Evolutionary conservation across 1,284 basidiomycete genomes (phyloP), one percentile per base, ranked within the genome.

Genomic region (Apiotrichum porosum): DNA sequence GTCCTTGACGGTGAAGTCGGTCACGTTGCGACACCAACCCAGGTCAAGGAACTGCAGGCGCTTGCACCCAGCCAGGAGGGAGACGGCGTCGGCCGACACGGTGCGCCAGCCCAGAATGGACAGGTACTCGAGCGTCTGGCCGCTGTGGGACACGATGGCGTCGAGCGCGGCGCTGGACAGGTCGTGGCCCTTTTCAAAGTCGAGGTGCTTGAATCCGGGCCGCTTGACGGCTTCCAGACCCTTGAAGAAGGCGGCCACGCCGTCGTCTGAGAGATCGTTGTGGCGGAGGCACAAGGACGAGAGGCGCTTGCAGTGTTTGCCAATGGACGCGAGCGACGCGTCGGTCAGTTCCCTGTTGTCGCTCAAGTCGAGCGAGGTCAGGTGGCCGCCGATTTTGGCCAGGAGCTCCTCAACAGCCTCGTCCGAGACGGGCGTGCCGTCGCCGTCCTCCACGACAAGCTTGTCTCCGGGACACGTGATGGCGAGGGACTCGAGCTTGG

Each of bases 1-100:
- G 18, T 73, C 78, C 68, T 87, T 85, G 52, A 97, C 71, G 2
- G 86, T 77, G 62, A 85, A 90, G 68, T 98, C 87, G 57, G 93
- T 86, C 26, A 89, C 79, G 31, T 81, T 79, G 35, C 94, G 76
- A 57, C 92, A 93, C 80, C 89, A 98, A 1, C 91, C 85, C 6
- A 95, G 69, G 63, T 98, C 88, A 30, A 97, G 63, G 62, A 75
- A 78, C 54, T 71, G 75, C 57, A 97, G 62, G 21, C 77, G 71
- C 4, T 63, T 68, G 17, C 80, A 80, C 1, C 62, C 59, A 0
- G 78, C 79, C 26, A 94, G 77, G 33, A 58, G 58, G 38, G 69
- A 74, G 32, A 95, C 70, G 1, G 79, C 78, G 10, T 80, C 79
- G 28, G 79, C 76, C 0, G 79, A 78, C 1, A 83, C 77, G 1